phyloP scores from a whole-genome alignment of 371 early-diverging fungal species.

The Dichotomocladium elegans region DNA sequence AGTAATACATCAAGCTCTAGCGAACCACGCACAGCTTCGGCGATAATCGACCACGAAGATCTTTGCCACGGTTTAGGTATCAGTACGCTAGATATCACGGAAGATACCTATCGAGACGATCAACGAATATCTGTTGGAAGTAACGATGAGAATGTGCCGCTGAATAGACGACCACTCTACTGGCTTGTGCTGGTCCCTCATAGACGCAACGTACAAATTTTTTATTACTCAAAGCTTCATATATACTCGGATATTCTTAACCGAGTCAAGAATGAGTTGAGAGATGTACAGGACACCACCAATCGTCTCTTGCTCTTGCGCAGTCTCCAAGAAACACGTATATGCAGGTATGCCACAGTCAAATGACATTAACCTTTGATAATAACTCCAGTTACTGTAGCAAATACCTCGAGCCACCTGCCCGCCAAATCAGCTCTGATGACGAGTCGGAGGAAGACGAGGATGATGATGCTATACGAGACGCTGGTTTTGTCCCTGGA shows the following conservation, averaged over 20 bases:
- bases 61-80: slow-evolving; percentile 41
- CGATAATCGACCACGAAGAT: slow-evolving; percentile 2
- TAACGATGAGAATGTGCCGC: not conserved
- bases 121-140: not conserved
- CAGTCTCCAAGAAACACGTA: slow-evolving; percentile 61
- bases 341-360: slow-evolving; percentile 51
- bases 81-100: slow-evolving; percentile 12
- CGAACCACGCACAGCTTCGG: not conserved
- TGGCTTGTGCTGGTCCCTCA: slow-evolving; percentile 66
- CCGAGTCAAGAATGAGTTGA: slow-evolving; percentile 50
- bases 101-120: slow-evolving; percentile 3
- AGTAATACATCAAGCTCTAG: not conserved
- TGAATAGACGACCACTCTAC: slow-evolving; percentile 36
- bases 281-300: slow-evolving; percentile 55
- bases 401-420: slow-evolving; percentile 60
- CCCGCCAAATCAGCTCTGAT: slow-evolving; percentile 15
- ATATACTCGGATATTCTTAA: slow-evolving; percentile 44
- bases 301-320: slow-evolving; percentile 64
- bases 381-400: slow-evolving; percentile 18
- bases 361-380: not conserved
- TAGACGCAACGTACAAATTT: slow-evolving; percentile 53
- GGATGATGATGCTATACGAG: slow-evolving; percentile 32
- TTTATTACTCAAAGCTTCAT: slow-evolving; percentile 65
- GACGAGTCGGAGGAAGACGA: slow-evolving; percentile 37
- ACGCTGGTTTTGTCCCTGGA: slow-evolving; percentile 47